Evolutionary conservation across 352 stramenopile genomes (phyloP).

Genomic region (Pythium scleroteichum): DNA sequence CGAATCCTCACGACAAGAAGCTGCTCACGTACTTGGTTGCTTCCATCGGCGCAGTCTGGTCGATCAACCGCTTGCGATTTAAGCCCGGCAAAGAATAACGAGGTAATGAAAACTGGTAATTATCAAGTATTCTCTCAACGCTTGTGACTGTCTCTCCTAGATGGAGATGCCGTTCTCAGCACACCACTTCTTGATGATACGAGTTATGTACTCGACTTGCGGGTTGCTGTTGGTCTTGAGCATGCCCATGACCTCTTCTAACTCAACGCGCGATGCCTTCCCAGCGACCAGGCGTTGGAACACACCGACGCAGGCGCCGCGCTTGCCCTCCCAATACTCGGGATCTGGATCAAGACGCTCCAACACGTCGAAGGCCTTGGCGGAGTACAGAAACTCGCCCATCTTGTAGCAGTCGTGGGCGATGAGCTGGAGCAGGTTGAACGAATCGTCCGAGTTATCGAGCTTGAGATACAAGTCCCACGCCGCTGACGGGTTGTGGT

Average conservation of each 20-base stretch:
- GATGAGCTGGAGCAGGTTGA: constrained; percentile 96
- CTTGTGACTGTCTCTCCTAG: constrained; percentile 18
- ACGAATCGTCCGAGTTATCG: constrained; percentile 94
- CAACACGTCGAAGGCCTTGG: constrained; percentile 95
- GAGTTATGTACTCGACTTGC: constrained; percentile 95
- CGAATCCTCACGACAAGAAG: constrained; percentile 52
- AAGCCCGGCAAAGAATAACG: constrained; percentile 33
- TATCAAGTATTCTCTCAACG: neutral
- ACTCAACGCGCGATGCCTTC: constrained; percentile 86
- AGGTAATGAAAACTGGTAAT: neutral
- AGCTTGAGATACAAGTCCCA: constrained; percentile 98
- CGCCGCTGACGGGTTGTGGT: constrained; percentile 91
- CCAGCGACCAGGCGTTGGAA: constrained; percentile 94
- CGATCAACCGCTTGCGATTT: constrained; percentile 47
- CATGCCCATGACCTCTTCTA: constrained; percentile 92
- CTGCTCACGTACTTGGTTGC: constrained; percentile 63
- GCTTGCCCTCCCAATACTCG: constrained; percentile 97
- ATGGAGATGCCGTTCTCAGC: constrained; percentile 89
- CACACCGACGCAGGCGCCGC: constrained; percentile 93
- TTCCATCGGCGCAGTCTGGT: constrained; percentile 61
- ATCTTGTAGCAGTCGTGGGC: constrained; percentile 98
- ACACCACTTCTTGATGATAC: constrained; percentile 96
- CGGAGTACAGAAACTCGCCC: constrained; percentile 94
- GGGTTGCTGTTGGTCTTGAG: constrained; percentile 94
- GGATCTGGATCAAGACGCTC: constrained; percentile 93